Evolutionary conservation across 1,139 yeast species (phyloP), one percentile per base, ranked within the genome.

Genomic region (Saccharomycopsis hybrid): DNA sequence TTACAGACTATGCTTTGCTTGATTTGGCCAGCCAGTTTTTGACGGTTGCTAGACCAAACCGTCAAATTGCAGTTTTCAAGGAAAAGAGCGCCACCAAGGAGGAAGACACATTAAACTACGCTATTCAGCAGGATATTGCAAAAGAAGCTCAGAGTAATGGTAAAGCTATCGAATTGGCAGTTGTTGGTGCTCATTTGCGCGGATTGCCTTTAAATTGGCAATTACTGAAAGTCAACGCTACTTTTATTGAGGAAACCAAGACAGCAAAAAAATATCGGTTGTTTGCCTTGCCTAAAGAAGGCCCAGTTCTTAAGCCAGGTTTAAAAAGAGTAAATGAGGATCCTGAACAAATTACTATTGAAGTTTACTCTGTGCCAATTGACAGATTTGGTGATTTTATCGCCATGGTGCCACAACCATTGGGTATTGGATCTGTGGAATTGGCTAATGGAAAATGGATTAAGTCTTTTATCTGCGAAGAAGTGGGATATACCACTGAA

Each of bases 131-230:
- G 29, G 25, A 47, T 29, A 50, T 52, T 35, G 53, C 43, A 8
- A 32, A 25, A 2, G 62, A 64, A 18, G 80, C 82, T 37, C 54
- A 55, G 24, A 65, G 68, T 38, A n/a, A n/a, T n/a, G n/a, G n/a
- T n/a, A n/a, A n/a, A n/a, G 57, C 69, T 2, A 69, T 85, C 50
- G 77, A 82, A 55, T 70, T 90, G 55, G 97, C 97, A 1, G 98
- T 90, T 36, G 97, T 92, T 45, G 98, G 98, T 52, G 97, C 97
- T 47, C 98, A 92, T 63, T 73, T 92, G 56, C 73, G 80, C 54
- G 97, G 96, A 1, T 78, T 87, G 73, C 90, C 90, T 50, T 74
- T 92, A 57, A 90, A 92, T 65, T 89, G 97, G 96, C 98, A 92
- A 70, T 74, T 92, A 56, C 84, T 85, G 59, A 78, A 85, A 64